A percentile compares a stretch with the other conserved stretches of the same genome.
Evolutionary conservation across 148 eudicot genomes (phyloP).

Genomic region (Arbutus unedo): DNA sequence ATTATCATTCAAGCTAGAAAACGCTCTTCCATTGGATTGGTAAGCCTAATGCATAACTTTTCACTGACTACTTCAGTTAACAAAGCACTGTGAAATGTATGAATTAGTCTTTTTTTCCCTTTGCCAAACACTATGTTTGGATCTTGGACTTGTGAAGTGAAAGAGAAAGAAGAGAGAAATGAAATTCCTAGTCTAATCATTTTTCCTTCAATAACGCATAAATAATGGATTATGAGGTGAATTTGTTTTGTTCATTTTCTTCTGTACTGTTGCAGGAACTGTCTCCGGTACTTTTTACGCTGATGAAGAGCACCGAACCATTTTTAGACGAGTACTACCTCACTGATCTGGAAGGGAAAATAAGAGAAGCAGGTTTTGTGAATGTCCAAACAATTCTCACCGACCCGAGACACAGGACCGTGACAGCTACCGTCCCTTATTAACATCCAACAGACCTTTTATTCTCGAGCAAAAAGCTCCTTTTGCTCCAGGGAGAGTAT

Average conservation of each 20-base stretch:
- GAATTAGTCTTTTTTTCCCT: not conserved
- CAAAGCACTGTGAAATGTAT: not conserved
- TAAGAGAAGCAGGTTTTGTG: conserved; percentile 65
- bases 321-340: conserved; percentile 92
- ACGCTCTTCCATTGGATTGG: not conserved
- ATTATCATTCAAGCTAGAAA: not conserved
- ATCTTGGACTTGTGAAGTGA: not conserved
- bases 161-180: not conserved
- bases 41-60: not conserved
- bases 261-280: conserved; percentile 50
- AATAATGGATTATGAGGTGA: not conserved
- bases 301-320: conserved; percentile 99
- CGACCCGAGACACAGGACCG: conserved; percentile 92
- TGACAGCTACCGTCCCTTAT: conserved; percentile 75
- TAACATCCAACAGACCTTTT: conserved; percentile 5
- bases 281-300: conserved; percentile 83
- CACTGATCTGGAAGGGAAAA: conserved; percentile 64
- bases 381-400: conserved; percentile 64
- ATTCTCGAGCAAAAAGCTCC: not conserved
- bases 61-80: not conserved
- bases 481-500: not conserved
- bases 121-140: not conserved
- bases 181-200: not conserved
- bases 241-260: not conserved
- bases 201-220: not conserved